Evolutionary conservation across 2,329 filamentous ascomycete genomes (phyloP).

Genomic region (Aspergillus tubingensis): DNA sequence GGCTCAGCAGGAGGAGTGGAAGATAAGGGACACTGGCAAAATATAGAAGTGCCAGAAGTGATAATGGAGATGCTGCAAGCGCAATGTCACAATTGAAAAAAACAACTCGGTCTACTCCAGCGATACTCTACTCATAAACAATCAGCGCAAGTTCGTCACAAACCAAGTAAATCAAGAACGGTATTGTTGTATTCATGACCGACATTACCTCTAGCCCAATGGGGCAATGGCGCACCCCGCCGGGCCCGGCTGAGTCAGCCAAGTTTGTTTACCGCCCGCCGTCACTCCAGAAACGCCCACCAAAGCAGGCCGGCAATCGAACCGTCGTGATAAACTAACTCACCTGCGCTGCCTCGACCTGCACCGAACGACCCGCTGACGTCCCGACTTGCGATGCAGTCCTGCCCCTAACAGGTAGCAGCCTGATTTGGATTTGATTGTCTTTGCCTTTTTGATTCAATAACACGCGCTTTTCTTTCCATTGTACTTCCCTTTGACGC

Average conservation of each 20-base stretch:
- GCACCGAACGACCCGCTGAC: neutral
- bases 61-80: neutral
- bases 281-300: constrained; percentile 36
- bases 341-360: constrained; percentile 1
- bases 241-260: constrained; percentile 30
- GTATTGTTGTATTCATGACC: constrained; percentile 15
- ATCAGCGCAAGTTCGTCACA: neutral
- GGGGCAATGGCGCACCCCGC: constrained; percentile 16
- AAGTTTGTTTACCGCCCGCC: constrained; percentile 35
- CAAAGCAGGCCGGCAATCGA: neutral
- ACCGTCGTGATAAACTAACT: constrained; percentile 3
- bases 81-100: neutral
- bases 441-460: constrained; percentile 10
- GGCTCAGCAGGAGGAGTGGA: neutral
- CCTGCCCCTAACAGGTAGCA: constrained; percentile 19
- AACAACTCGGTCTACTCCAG: neutral
- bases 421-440: constrained; percentile 6
- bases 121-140: neutral
- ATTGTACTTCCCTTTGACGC: neutral
- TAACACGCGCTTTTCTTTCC: neutral
- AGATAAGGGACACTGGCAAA: no score
- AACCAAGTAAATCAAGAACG: neutral
- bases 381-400: constrained; percentile 15
- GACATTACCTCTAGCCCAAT: constrained; percentile 18
- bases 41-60: neutral